Conservation (phyloP, 1,284 basidiomycete species). For the Amylostereum chailletii region DNA sequence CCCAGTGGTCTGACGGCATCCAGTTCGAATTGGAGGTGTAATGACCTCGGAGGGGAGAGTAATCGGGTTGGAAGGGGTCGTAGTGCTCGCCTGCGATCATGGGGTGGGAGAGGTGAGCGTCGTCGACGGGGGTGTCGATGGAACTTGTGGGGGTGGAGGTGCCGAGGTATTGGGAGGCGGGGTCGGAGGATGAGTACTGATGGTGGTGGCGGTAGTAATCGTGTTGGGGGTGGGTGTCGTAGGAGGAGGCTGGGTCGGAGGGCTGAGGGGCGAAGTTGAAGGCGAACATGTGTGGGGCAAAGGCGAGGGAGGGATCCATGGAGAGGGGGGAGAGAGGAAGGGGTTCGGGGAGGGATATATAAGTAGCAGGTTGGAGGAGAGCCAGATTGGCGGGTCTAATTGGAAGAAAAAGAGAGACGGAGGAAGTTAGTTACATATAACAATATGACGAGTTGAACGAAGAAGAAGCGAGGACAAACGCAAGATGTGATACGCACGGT, state of each 20-base stretch:
- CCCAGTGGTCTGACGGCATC: slow-evolving; percentile 3
- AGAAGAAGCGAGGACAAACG: not conserved
- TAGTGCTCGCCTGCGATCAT: slow-evolving; percentile 6
- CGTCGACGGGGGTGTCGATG: slow-evolving; percentile 10
- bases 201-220: not conserved
- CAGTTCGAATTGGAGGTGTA: not conserved
- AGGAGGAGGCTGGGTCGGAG: not conserved
- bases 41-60: slow-evolving; percentile 2
- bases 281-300: not conserved
- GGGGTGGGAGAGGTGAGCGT: slow-evolving; percentile 5
- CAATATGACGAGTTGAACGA: not conserved
- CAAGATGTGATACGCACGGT: not conserved
- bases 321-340: not conserved
- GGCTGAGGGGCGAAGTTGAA: not conserved
- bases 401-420: not conserved
- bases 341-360: not conserved
- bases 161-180: not conserved
- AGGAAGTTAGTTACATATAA: not conserved
- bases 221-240: slow-evolving; percentile 5
- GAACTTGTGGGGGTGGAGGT: slow-evolving; percentile 5
- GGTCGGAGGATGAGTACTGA: not conserved
- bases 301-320: slow-evolving; percentile 1
- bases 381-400: not conserved
- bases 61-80: not conserved
- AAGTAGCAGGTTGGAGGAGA: not conserved